phyloP scores from a whole-genome alignment of 208 protist genomes.

The Acanthamoeba triangularis region DNA sequence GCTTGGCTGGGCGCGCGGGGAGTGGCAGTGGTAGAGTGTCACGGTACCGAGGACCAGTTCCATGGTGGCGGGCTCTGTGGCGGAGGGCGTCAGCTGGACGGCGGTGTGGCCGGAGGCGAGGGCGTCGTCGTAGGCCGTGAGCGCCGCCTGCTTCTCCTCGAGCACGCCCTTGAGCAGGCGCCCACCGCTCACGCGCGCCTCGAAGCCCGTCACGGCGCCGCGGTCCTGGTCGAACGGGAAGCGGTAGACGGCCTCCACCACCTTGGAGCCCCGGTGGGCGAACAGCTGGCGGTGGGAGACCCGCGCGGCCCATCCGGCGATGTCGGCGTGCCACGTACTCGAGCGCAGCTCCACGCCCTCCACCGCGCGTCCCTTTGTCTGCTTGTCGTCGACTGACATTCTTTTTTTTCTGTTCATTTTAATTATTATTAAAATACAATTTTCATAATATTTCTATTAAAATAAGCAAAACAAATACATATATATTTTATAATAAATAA shows the following conservation, averaged over 20 bases:
- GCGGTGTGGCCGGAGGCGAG: slow-evolving; percentile 48
- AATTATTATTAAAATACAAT: neutral
- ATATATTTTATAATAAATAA: neutral
- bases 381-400: neutral
- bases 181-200: slow-evolving; percentile 17
- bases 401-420: neutral
- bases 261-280: neutral
- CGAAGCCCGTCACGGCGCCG: neutral
- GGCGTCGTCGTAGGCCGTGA: slow-evolving; percentile 51
- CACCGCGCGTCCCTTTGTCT: neutral
- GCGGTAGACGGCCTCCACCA: slow-evolving; percentile 5
- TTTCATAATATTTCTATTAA: neutral
- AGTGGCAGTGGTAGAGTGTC: neutral
- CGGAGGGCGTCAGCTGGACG: neutral
- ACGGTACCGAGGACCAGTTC: slow-evolving; percentile 10
- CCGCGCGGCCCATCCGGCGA: neutral
- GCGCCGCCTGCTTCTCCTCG: slow-evolving; percentile 50
- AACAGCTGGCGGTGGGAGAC: neutral
- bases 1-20: no score
- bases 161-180: slow-evolving; percentile 3
- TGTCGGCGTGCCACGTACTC: neutral
- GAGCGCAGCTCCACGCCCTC: slow-evolving; percentile 23
- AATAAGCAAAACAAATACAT: neutral
- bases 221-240: slow-evolving; percentile 8
- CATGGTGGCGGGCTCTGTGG: neutral